Conservation (phyloP, 2,329 filamentous ascomycete genomes). For the Aspergillus clavatus region DNA sequence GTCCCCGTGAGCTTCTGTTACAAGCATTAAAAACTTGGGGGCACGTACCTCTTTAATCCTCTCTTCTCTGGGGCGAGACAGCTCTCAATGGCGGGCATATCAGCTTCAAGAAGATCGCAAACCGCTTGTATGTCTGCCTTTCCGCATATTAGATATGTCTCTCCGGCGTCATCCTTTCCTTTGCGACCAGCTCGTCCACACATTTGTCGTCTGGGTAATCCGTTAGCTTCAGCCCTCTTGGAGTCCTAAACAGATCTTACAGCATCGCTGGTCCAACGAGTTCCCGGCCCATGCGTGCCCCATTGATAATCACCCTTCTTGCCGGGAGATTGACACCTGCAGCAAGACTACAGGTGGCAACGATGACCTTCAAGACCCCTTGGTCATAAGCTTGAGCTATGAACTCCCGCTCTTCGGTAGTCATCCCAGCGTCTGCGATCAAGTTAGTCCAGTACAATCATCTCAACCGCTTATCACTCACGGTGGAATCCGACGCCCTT, state of each 20-base stretch:
- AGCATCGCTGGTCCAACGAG: conserved; percentile 74
- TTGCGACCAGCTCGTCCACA: conserved; percentile 71
- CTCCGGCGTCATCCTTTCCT: conserved; percentile 71
- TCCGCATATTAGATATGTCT: conserved; percentile 71
- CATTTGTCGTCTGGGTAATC: conserved; percentile 61
- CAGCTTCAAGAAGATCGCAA: conserved; percentile 65
- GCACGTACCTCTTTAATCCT: conserved; percentile 58
- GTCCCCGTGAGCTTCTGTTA: conserved; percentile 5
- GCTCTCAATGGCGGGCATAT: conserved; percentile 65
- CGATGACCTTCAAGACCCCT: conserved; percentile 63
- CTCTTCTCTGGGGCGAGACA: conserved; percentile 63
- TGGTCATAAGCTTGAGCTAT: conserved; percentile 66
- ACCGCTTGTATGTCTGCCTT: conserved; percentile 65
- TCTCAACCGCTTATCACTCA: conserved; percentile 35
- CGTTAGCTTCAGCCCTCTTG: conserved; percentile 18
- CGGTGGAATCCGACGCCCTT: conserved; percentile 71
- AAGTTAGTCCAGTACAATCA: conserved; percentile 23
- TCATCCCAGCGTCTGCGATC: conserved; percentile 48
- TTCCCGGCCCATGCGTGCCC: conserved; percentile 69
- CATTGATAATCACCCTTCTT: conserved; percentile 69
- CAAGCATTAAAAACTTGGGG: background rate
- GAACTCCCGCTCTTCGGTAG: conserved; percentile 68
- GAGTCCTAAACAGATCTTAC: conserved; percentile 25
- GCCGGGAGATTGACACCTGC: conserved; percentile 74
- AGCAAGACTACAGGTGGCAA: conserved; percentile 75